Evolutionary conservation across 495 filamentous ascomycete genomes (phyloP).

Genomic region (Articulospora tetracladia): DNA sequence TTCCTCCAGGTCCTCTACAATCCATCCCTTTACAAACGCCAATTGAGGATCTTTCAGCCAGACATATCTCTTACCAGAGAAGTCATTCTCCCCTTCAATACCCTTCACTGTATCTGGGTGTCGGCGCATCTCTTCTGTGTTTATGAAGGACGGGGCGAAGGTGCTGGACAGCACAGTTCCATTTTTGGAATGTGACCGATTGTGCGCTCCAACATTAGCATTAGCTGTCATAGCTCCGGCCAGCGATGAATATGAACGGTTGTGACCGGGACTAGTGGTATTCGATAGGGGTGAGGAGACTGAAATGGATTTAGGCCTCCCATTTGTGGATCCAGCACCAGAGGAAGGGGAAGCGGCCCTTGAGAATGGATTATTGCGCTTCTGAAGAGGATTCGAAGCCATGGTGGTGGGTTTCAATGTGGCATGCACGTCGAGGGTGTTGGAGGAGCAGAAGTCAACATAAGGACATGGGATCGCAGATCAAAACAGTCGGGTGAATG

Average conservation of each 20-base stretch:
- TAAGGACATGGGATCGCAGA: constrained; percentile 10
- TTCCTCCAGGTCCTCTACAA: constrained; percentile 73
- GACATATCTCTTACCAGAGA: constrained; percentile 98
- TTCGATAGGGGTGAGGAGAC: constrained; percentile 50
- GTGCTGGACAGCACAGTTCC: constrained; percentile 56
- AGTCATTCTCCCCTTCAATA: constrained; percentile 93
- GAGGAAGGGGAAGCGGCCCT: constrained; percentile 54
- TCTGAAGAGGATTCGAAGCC: constrained; percentile 22
- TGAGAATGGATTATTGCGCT: constrained; percentile 71
- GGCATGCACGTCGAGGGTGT: not conserved
- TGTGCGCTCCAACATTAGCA: constrained; percentile 28
- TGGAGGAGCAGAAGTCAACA: constrained; percentile 6
- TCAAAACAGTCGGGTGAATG: too few species aligned
- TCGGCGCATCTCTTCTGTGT: constrained; percentile 67
- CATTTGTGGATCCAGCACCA: constrained; percentile 39
- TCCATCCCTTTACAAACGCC: constrained; percentile 89
- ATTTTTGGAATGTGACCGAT: constrained; percentile 60
- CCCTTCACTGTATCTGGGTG: constrained; percentile 65
- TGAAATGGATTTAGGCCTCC: constrained; percentile 70
- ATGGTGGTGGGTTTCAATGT: constrained; percentile 13
- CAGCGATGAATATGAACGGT: constrained; percentile 39
- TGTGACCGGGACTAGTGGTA: constrained; percentile 27
- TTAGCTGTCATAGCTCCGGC: constrained; percentile 14
- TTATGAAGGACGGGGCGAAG: constrained; percentile 95
- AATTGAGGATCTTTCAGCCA: constrained; percentile 85